Base-by-base conservation (phyloP, 2,329 filamentous ascomycete genomes). In the Colletotrichum sp. region DNA sequence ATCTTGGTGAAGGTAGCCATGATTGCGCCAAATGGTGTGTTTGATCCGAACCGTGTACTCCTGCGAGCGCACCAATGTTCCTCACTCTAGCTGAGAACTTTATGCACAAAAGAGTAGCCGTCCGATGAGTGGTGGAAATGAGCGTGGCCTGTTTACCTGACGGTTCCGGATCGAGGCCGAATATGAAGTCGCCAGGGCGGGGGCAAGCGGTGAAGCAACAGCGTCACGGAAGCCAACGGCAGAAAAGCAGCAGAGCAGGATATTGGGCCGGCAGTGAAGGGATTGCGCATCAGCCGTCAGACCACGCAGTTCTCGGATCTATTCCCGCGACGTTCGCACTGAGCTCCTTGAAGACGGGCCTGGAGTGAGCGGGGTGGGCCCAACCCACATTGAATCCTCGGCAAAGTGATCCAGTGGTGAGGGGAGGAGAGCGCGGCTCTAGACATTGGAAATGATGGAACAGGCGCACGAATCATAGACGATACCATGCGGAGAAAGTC, bases 1-100 rank as follows among this genome's bases (percentile, higher is more conserved):
- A 95, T 91, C 80, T 91, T 91, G 28, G 94, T 95, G 81, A 95
- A 95, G 62, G 92, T 94, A 12, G 94, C 91, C 94, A 95, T 95
- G 68, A 66, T 84, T 76, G 71, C 34, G 39, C 43, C 15, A 32
- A 60, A 55, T 36, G 18, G 34, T 48, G 32, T 52, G 32, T 66
- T 36, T 28, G 61, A 36, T 62, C 10, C 15, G 25, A 39, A 56
- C 36, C 22, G 55, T 25, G 15, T 56, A 15, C 34, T 48, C 3
- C 28, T 69, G 48, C 36, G 16, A 32, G 30, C 48, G 25, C 25
- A 48, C 27, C 65, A 68, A 56, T 66, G 12, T 30, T 66, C 30
- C 55, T n/a, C 27, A 39, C 43, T 25, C 43, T 74, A 27, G 64
- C 74, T 66, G 65, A 30, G 22, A 39, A 52, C 52, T 58, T 65